phyloP scores from a whole-genome alignment of 1,284 basidiomycete genomes.

The Apiotrichum sp. region DNA sequence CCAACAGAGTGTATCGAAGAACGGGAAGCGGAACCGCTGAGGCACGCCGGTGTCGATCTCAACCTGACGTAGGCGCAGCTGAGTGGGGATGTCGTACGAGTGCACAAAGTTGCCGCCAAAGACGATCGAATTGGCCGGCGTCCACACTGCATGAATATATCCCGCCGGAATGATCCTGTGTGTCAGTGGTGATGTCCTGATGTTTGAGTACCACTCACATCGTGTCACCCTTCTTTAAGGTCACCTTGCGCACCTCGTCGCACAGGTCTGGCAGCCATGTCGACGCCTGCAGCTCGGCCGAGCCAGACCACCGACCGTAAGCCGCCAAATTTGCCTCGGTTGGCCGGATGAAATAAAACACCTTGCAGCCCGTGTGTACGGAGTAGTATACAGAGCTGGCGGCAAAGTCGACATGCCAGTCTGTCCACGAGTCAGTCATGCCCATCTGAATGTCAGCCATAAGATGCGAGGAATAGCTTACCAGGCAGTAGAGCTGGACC shows the following conservation, averaged over 20 bases:
- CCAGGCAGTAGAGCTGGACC: constrained; percentile 92
- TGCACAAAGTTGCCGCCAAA: constrained; percentile 97
- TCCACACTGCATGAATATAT: constrained; percentile 88
- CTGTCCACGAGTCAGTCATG: constrained; percentile 64
- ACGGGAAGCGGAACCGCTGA: constrained; percentile 88
- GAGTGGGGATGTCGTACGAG: constrained; percentile 50
- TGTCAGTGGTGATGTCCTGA: not conserved
- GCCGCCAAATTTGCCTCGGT: constrained; percentile 81
- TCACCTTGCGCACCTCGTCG: constrained; percentile 80
- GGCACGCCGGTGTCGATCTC: constrained; percentile 90
- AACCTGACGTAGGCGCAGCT: constrained; percentile 80
- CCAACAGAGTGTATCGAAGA: constrained; percentile 78
- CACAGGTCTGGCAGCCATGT: constrained; percentile 78
- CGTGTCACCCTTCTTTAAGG: constrained; percentile 75
- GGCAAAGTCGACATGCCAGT: constrained; percentile 96
- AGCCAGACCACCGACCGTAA: constrained; percentile 61
- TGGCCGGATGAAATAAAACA: constrained; percentile 92
- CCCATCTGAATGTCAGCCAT: constrained; percentile 51
- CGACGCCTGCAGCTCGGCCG: constrained; percentile 69
- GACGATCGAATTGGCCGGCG: constrained; percentile 67
- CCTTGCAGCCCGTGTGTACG: constrained; percentile 74
- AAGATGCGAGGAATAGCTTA: constrained; percentile 53
- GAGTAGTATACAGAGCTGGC: constrained; percentile 93
- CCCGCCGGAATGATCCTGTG: constrained; percentile 79
- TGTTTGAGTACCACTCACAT: constrained; percentile 53